phyloP scores from a whole-genome alignment of 495 filamentous ascomycete species.

The Neurospora sp. region DNA sequence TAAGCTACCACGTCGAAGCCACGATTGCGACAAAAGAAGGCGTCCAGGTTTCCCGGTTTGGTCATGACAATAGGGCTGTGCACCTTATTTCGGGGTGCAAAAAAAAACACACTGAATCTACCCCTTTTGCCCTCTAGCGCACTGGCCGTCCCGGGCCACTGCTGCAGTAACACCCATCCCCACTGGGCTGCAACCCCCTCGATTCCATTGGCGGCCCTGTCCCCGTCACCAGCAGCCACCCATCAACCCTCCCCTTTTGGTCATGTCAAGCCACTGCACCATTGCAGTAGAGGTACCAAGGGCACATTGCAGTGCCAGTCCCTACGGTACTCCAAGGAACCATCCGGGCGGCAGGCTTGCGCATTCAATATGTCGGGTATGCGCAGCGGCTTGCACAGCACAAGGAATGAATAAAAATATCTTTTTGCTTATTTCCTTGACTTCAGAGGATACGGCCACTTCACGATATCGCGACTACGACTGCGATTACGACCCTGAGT shows the following conservation, averaged over 20 bases:
- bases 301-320: constrained; percentile 6
- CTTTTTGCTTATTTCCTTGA: not conserved
- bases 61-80: constrained; percentile 22
- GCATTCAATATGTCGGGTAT: constrained; percentile 16
- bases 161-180: not conserved
- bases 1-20: constrained; percentile 15
- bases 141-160: not conserved
- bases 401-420: constrained; percentile 24
- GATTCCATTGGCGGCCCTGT: not conserved
- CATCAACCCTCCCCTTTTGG: not conserved
- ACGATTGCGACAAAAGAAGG: constrained; percentile 6
- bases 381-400: constrained; percentile 21
- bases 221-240: not conserved
- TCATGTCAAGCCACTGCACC: constrained; percentile 12
- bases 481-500: not conserved
- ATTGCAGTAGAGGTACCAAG: not conserved
- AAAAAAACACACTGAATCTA: constrained; percentile 1
- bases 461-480: constrained; percentile 5
- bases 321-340: not conserved
- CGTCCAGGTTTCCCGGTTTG: not conserved
- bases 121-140: not conserved
- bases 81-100: constrained; percentile 17
- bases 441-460: constrained; percentile 1
- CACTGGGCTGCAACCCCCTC: not conserved
- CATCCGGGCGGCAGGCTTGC: constrained; percentile 10